Evolutionary conservation across 1,284 basidiomycete genomes (phyloP).

Genomic region (Rhodotorula sp.): DNA sequence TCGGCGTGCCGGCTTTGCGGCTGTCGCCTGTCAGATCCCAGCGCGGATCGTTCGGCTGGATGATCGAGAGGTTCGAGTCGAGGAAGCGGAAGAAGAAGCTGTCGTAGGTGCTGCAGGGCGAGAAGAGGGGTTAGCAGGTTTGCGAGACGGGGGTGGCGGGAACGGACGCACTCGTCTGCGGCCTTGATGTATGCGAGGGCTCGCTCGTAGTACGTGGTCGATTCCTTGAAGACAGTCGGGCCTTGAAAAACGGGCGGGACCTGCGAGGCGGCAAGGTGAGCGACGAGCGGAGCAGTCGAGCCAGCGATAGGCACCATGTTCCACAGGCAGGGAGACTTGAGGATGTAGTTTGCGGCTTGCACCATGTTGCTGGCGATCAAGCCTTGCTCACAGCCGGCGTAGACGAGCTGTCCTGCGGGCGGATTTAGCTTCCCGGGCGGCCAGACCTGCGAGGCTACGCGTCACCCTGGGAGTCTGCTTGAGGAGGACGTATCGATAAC

Average conservation of each 20-base stretch:
- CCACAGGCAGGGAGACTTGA: slow-evolving; percentile 36
- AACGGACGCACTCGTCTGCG: slow-evolving; percentile 16
- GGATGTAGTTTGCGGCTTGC: slow-evolving; percentile 21
- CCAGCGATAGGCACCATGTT: background rate
- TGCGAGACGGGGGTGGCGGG: background rate
- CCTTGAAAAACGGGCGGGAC: slow-evolving; percentile 15
- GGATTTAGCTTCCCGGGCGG: slow-evolving; percentile 11
- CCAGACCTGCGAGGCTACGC: slow-evolving; percentile 25
- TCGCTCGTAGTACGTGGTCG: slow-evolving; percentile 25
- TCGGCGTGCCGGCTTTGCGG: slow-evolving; percentile 3
- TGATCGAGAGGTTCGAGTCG: slow-evolving; percentile 21
- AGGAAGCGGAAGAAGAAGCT: slow-evolving; percentile 31
- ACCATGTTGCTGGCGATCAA: slow-evolving; percentile 27
- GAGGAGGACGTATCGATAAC: too few species aligned
- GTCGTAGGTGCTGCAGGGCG: slow-evolving; percentile 19
- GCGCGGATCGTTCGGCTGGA: slow-evolving; percentile 26
- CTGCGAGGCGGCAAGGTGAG: background rate
- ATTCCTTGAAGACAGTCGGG: slow-evolving; percentile 19
- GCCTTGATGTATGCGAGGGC: slow-evolving; percentile 24
- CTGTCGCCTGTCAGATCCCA: slow-evolving; percentile 26
- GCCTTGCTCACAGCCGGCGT: slow-evolving; percentile 34
- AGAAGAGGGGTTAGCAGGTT: background rate
- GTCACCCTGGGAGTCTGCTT: too few species aligned
- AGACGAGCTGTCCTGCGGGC: slow-evolving; percentile 12
- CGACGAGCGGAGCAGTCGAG: background rate